These are phyloP conservation scores for Daldinia loculata DNA, from an alignment of 495 filamentous ascomycete genomes.

Conservation along the genomic window DNA sequence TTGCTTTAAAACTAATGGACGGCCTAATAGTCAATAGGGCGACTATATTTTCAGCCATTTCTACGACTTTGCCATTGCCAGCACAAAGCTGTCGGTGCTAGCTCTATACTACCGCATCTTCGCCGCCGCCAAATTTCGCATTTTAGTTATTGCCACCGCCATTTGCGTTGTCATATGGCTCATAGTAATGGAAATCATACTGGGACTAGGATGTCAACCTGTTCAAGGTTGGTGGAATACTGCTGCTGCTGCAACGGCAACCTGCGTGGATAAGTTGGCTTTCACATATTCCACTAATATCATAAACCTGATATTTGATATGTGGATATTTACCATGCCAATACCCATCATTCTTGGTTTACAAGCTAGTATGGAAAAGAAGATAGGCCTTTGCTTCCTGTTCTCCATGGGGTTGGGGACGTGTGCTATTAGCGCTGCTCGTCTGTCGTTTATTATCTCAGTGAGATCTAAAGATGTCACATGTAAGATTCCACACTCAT, in stretches of 20 bases:
- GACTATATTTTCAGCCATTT: conserved; percentile 48
- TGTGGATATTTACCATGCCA: conserved; percentile 53
- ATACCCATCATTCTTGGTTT: conserved; percentile 48
- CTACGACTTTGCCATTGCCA: conserved; percentile 45
- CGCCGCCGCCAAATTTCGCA: conserved; percentile 27
- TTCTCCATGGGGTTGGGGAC: conserved; percentile 55
- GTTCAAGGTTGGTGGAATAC: conserved; percentile 49
- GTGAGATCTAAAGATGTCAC: conserved; percentile 54
- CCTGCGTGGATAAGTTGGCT: conserved; percentile 47
- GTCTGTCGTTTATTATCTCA: conserved; percentile 51
- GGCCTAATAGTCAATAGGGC: conserved; percentile 21
- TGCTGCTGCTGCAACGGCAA: conserved; percentile 27
- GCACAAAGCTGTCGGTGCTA: conserved; percentile 45
- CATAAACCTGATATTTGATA: conserved; percentile 48
- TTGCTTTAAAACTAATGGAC: not conserved
- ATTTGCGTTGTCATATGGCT: conserved; percentile 36
- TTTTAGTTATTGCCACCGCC: conserved; percentile 24
- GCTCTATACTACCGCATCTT: conserved; percentile 45
- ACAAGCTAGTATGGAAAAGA: conserved; percentile 44
- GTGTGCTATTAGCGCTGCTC: conserved; percentile 52
- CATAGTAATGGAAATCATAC: conserved; percentile 42
- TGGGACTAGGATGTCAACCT: conserved; percentile 47
- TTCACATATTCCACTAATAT: conserved; percentile 52
- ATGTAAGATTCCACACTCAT: conserved; percentile 39
- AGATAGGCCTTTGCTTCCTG: conserved; percentile 51